Base-by-base conservation (phyloP, 202 grass and related monocot species). In the Eragrostis tef region DNA sequence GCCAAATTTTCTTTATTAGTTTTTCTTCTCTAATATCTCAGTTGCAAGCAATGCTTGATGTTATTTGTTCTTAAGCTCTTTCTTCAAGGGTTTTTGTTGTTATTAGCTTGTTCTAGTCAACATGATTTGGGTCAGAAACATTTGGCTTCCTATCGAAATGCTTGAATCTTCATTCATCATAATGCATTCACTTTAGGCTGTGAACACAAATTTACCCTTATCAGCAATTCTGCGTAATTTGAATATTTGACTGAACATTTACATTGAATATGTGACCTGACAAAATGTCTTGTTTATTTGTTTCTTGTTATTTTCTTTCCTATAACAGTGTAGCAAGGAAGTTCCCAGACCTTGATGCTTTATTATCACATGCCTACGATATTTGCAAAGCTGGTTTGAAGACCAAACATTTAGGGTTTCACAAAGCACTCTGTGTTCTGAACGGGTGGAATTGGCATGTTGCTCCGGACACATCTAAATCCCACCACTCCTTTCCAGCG, bases 361-460 rank as follows among this genome's bases (percentile, higher is more conserved):
- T 95, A 47, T 51, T 88, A 19, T 79, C 86, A 74, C 92, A 98
- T 85, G 69, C 87, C 67, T 93, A 87, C n/a, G 48, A 88, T 84
- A 85, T 90, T 75, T 67, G 44, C 83, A 98, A 93, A 80, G 59
- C 24, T 45, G 92, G 90, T 74, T 61, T 98, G 68, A 94, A 70
- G 86, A 91, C 95, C 67, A 87, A 92, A 62, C 95, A 95, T 67
- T 77, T 93, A 56, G 95, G 95, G 45, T 84, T 94, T 75, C 95
- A 91, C 53, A 95, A 91, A 81, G 95, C 92, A 84, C 86, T 98
- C 4, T 98, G 95, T 84, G 67, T 98, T 86, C 82, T 98, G 79
- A 90, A 93, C 90, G 92, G 90, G 21, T 98, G 92, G 95, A 95
- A 95, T 78, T 91, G 90, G 95, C 80, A 73, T 52, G 77, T 90